Evolutionary conservation across 768 basidiomycete species (phyloP).

Genomic region (Peribolospora baueri): DNA sequence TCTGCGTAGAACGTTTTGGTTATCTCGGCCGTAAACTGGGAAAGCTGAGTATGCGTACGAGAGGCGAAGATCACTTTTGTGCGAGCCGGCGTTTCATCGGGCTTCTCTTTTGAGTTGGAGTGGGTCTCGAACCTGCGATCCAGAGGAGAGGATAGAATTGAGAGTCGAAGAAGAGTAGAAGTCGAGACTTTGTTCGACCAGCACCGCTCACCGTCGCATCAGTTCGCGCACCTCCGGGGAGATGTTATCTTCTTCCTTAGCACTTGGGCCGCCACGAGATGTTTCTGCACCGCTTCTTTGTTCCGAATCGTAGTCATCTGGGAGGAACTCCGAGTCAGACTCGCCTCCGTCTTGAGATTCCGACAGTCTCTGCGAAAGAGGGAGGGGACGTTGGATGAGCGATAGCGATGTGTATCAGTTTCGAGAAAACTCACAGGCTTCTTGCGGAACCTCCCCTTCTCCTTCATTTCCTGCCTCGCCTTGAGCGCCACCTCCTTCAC

Average conservation of each 20-base stretch:
- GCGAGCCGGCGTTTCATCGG: neutral
- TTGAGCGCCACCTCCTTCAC: constrained; percentile 34
- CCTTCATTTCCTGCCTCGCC: constrained; percentile 29
- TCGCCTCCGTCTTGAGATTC: constrained; percentile 31
- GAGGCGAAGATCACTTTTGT: constrained; percentile 40
- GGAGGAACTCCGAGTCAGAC: constrained; percentile 39
- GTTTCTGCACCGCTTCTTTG: neutral
- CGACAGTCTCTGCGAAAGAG: constrained; percentile 6
- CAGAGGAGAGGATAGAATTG: neutral
- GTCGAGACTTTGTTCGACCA: constrained; percentile 21
- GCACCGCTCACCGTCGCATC: constrained; percentile 42
- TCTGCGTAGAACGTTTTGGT: constrained; percentile 35
- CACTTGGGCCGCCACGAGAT: constrained; percentile 15
- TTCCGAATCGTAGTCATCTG: neutral
- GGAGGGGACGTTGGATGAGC: neutral
- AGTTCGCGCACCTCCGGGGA: constrained; percentile 54
- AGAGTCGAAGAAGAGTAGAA: constrained; percentile 28
- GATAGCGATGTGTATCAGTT: neutral
- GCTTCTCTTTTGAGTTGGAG: neutral
- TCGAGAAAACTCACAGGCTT: neutral
- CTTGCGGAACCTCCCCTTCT: constrained; percentile 31
- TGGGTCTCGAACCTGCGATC: constrained; percentile 14
- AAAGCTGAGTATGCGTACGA: constrained; percentile 80
- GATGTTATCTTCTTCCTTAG: constrained; percentile 30
- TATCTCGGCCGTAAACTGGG: constrained; percentile 71